Evolutionary conservation across 2,329 filamentous ascomycete species (phyloP), one percentile per base, ranked within the genome.

Genomic region (Cercospora sp.): DNA sequence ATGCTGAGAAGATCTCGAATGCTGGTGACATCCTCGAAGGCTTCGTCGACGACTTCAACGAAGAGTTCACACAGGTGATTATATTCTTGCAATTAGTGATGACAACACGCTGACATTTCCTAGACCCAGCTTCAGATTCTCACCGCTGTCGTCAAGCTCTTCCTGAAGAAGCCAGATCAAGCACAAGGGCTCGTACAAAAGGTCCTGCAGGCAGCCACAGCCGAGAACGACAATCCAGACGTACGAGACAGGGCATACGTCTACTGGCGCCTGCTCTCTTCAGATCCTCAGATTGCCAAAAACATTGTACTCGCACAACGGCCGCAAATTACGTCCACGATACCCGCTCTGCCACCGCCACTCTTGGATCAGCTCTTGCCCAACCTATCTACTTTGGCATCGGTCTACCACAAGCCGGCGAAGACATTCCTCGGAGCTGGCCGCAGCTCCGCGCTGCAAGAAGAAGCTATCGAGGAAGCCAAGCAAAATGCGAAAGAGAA

Each of bases 1-100:
- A 99, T 78, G 95, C 95, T 0, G 95, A 99, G 83, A 99, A 99
- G 85, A 99, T 99, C 77, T 97, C 88, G 82, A 98, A 99, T 75
- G 95, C 95, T n/a, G 93, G 94, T 71, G 93, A 98, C 74, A 98
- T 99, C 70, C 81, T 99, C 68, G 86, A 89, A 63, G 90, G 91
- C 18, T 99, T 99, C 77, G 94, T 97, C 12, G 95, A 98, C 66
- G 90, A 89, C 0, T 98, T 99, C 79, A 91, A 91, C 79, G 95
- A 98, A 79, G 95, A 99, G 80, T 98, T 97, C 78, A 95, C 94
- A 63, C 94, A 96, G 85, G 91, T 92, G 79, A 73, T 87, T 79
- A 73, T 13, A 9, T 40, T 10, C 34, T 12, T 37, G 16, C 32
- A 45, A 37, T 8, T 3, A 34, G 5, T 59, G 3, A 9, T 9